These are phyloP conservation scores for Pseudonectria foliicola DNA, from an alignment of 2,329 filamentous ascomycete species.

Conservation along the genomic window DNA sequence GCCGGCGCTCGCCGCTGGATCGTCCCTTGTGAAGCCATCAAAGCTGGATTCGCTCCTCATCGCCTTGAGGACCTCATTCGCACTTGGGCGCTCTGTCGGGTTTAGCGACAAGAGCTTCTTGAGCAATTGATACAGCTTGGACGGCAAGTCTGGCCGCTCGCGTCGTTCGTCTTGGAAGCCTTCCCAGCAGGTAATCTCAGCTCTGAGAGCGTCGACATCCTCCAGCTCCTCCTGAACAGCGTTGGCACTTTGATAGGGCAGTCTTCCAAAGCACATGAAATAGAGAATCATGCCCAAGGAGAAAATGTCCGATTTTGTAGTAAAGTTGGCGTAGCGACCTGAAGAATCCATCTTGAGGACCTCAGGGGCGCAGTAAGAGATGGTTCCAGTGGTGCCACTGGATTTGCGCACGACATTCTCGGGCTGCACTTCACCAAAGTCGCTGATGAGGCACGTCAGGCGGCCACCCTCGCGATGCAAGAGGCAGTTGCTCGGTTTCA, in stretches of 20 bases:
- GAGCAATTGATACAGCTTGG: constrained; percentile 77
- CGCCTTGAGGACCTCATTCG: constrained; percentile 73
- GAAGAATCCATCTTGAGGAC: constrained; percentile 64
- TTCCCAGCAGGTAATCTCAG: constrained; percentile 79
- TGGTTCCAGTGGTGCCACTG: constrained; percentile 88
- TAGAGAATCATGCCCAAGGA: constrained; percentile 97
- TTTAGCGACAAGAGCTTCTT: constrained; percentile 73
- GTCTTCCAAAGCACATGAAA: constrained; percentile 88
- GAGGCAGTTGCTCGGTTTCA: constrained; percentile 94
- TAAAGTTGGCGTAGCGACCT: constrained; percentile 85
- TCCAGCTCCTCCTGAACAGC: constrained; percentile 85
- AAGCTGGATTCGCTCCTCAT: constrained; percentile 61
- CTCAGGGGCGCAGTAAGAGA: constrained; percentile 95
- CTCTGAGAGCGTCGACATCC: constrained; percentile 75
- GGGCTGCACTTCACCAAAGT: constrained; percentile 93
- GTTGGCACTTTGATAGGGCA: constrained; percentile 82
- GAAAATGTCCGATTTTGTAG: constrained; percentile 96
- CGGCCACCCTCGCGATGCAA: constrained; percentile 68
- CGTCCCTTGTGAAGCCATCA: constrained; percentile 33
- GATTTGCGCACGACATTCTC: constrained; percentile 77
- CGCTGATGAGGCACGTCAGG: constrained; percentile 80
- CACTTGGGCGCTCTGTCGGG: constrained; percentile 70
- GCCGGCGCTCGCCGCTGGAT: constrained; percentile 27
- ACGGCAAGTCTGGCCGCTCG: constrained; percentile 73
- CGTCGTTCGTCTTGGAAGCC: constrained; percentile 76